These are phyloP conservation scores for Trichoderma semiorbis DNA, from an alignment of 2,329 filamentous ascomycete genomes.

Conservation along the genomic window DNA sequence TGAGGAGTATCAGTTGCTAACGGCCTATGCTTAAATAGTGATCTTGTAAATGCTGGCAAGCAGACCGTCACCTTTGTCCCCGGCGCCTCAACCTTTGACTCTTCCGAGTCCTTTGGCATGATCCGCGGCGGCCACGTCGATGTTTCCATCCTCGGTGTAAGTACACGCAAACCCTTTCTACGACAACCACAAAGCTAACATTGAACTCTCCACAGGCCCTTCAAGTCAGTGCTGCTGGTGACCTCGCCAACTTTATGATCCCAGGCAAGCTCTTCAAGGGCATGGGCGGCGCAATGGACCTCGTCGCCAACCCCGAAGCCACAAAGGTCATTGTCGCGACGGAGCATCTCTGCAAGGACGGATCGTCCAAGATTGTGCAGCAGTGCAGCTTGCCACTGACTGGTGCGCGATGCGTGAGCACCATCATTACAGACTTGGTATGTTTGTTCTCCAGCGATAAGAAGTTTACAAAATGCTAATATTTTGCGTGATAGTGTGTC, in stretches of 20 bases:
- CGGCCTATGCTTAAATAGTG: conserved; percentile 34
- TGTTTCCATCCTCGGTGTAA: conserved; percentile 72
- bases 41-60: conserved; percentile 84
- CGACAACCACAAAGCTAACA: conserved; percentile 14
- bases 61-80: conserved; percentile 79
- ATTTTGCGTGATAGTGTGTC: conserved; percentile 53
- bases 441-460: conserved; percentile 29
- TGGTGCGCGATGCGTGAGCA: conserved; percentile 64
- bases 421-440: conserved; percentile 70
- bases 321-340: conserved; percentile 72
- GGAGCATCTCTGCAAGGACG: conserved; percentile 67
- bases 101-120: conserved; percentile 80
- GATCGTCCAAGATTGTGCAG: conserved; percentile 63
- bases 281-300: conserved; percentile 77
- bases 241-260: conserved; percentile 88
- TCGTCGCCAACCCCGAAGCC: conserved; percentile 66
- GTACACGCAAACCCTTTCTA: conserved; percentile 19
- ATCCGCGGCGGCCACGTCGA: conserved; percentile 82
- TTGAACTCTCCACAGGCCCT: conserved; percentile 49
- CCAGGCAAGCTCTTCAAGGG: conserved; percentile 85
- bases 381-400: conserved; percentile 63
- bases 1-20: not conserved
- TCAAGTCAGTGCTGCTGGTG: conserved; percentile 74
- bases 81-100: conserved; percentile 75
- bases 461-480: not conserved